Evolutionary conservation across 1,139 yeast genomes (phyloP), one percentile per base, ranked within the genome.

Genomic region (Candida buenavistaensis): DNA sequence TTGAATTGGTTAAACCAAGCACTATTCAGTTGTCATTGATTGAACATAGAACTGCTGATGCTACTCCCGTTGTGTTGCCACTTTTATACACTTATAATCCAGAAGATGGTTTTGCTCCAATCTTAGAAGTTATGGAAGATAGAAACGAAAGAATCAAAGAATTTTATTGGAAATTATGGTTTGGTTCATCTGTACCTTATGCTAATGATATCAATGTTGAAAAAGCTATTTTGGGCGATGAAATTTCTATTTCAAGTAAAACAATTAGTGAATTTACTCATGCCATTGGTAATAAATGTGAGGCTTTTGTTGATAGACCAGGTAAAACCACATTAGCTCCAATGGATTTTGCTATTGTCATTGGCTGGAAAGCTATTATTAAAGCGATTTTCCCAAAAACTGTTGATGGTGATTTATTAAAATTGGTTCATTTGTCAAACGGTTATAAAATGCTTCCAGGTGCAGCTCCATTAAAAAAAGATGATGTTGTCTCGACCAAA

Each of bases 161-260:
- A 62, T 88, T 92, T 72, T 92, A 92, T 80, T 94, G 98, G 98
- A 82, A 82, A 59, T 73, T 89, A 53, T 92, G 99, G 99, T 89
- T 88, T 56, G 96, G 96, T 46, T 69, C 78, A 41, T 55, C 64
- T 30, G 62, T 65, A 32, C 75, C 79, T 37, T 71, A 69, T 48
- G 78, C 81, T 51, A 75, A 80, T 53, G 74, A 79, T 44, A 80
- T 82, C 46, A 83, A 82, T 55, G 85, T 84, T 44, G 75, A 81
- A 51, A 72, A 82, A 51, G 73, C 80, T 31, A 81, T 84, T 46
- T 69, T 80, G 55, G 95, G 95, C 52, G 90, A 79, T 25, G 72
- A 78, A 33, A 73, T 82, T 43, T 74, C 75, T 23, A 82, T 92
- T 43, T 79, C 86, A 38, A 82, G 82, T 38, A 75, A 82, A 63